Percentiles rank a stretch among this genome's conserved stretches.
Conservation (phyloP, 1,139 yeast species). For the Meyerozyma elateridarum region DNA sequence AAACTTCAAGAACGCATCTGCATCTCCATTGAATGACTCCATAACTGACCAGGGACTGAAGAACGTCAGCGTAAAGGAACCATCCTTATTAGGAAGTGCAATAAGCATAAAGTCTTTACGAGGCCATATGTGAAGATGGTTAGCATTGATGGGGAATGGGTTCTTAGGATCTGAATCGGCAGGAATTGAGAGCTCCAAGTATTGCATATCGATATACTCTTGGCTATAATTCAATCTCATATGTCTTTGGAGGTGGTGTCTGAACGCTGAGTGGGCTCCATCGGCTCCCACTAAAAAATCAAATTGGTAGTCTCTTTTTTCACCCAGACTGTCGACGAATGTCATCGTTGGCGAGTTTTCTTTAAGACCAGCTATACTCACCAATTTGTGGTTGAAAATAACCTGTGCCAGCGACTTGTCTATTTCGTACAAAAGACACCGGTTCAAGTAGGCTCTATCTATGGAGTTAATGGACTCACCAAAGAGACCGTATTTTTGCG, state of each 20-base stretch:
- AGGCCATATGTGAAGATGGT: slow-evolving; percentile 93
- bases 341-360: slow-evolving; percentile 21
- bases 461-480: slow-evolving; percentile 86
- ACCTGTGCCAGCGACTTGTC: slow-evolving; percentile 42
- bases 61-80: slow-evolving; percentile 85
- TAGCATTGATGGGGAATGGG: slow-evolving; percentile 55
- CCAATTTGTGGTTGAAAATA: slow-evolving; percentile 56
- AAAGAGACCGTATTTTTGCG: slow-evolving; percentile 76
- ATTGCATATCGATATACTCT: slow-evolving; percentile 80
- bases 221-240: slow-evolving; percentile 70
- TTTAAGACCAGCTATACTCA: slow-evolving; percentile 26
- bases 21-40: slow-evolving; percentile 42
- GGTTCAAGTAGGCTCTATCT: slow-evolving; percentile 68
- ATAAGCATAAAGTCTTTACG: slow-evolving; percentile 81
- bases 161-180: slow-evolving; percentile 30
- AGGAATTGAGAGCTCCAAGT: slow-evolving; percentile 74
- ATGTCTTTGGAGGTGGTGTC: slow-evolving; percentile 63
- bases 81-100: slow-evolving; percentile 80
- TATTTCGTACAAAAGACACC: slow-evolving; percentile 58
- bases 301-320: slow-evolving; percentile 24
- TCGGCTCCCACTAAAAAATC: slow-evolving; percentile 80
- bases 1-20: slow-evolving; percentile 46
- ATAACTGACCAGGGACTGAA: slow-evolving; percentile 77
- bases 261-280: slow-evolving; percentile 76
- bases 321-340: slow-evolving; percentile 15